Conservation (phyloP, 345 rosid species). For the Eutrema japonicum region DNA sequence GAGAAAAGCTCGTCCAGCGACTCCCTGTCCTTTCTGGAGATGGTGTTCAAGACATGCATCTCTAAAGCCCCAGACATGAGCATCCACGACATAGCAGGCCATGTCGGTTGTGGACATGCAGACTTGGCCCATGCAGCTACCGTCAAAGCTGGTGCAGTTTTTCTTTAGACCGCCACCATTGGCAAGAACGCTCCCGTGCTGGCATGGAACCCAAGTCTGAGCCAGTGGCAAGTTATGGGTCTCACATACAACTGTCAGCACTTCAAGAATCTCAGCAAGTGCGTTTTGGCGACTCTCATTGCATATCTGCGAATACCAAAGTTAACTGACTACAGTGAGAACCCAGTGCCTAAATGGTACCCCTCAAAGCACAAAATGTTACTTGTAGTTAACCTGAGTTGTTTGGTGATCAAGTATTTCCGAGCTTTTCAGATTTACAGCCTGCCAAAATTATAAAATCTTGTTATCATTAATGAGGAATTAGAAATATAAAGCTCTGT, state of each 20-base stretch:
- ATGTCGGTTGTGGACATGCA: constrained; percentile 94
- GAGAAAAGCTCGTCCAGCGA: constrained; percentile 82
- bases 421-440: constrained; percentile 90
- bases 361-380: constrained; percentile 23
- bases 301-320: constrained; percentile 67
- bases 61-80: constrained; percentile 88
- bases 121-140: constrained; percentile 84
- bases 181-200: constrained; percentile 80
- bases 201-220: constrained; percentile 98
- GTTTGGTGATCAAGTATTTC: constrained; percentile 74
- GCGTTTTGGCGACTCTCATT: constrained; percentile 90
- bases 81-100: constrained; percentile 81
- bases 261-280: constrained; percentile 86
- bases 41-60: constrained; percentile 95
- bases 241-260: constrained; percentile 83
- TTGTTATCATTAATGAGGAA: constrained; percentile 29
- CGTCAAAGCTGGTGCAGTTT: constrained; percentile 85
- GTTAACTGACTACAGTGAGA: constrained; percentile 36
- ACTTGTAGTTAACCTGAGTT: constrained; percentile 63
- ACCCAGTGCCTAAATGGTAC: constrained; percentile 36
- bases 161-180: constrained; percentile 87
- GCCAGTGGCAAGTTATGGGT: constrained; percentile 88
- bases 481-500: background rate
- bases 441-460: constrained; percentile 64
- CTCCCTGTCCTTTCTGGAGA: constrained; percentile 96